Evolutionary conservation across 148 eudicot species (phyloP), one percentile per base, ranked within the genome.

Genomic region (Rhododendron ovatum): DNA sequence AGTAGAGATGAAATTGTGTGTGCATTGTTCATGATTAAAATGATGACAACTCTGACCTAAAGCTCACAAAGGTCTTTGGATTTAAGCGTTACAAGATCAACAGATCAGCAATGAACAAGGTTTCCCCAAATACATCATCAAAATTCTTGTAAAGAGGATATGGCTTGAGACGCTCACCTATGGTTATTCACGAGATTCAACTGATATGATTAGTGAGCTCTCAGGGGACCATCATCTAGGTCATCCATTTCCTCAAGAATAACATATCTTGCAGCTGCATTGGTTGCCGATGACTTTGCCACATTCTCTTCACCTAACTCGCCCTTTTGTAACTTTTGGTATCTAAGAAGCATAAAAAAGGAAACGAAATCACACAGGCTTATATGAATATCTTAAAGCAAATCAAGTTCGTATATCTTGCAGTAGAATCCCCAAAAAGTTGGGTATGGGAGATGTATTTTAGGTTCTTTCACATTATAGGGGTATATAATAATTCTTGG

Each of bases 201-300:
- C 39, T 37, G 3, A 65, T 35, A 51, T 74, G 74, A 69, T 67
- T 47, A 45, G n/a, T 75, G 69, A 78, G 78, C 75, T 85, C 17
- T 89, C 88, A 93, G 85, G 89, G 89, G 87, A 59, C 86, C 80
- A 53, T 90, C 92, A 83, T 90, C 93, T 87, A 93, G 93, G 82
- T 92, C 96, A 55, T 96, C 97, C 55, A 88, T 88, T 88, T 95
- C 96, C 83, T 96, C 99, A 39, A 95, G 98, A 87, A 95, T 96
- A 87, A 93, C 99, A 90, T 96, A 96, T 88, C 91, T 96, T 55
- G 95, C 90, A 61, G 96, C 86, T 22, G 88, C 86, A 89, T 86
- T 90, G 35, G 88, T 84, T 47, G 83, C 79, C 73, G 47, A 43
- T 69, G 90, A 89, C 50, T 63, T 87, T 63, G 88, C 81, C 87